phyloP scores from a whole-genome alignment of 2,329 filamentous ascomycete species.

The Pyrenophora seminiperda region DNA sequence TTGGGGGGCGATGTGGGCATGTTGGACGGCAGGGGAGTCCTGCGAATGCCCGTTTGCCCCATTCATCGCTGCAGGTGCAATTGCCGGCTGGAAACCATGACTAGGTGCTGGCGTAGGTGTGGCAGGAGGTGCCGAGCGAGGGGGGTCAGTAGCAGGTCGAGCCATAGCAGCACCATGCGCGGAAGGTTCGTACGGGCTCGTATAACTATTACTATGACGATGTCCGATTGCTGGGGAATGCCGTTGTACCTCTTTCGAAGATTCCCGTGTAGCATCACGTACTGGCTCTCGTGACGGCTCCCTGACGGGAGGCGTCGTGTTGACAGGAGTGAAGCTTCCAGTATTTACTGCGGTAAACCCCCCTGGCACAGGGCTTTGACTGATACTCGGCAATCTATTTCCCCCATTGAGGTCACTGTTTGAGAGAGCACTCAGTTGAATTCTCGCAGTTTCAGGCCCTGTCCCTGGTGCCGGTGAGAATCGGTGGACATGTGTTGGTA shows the following conservation, averaged over 20 bases:
- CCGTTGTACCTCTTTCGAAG: constrained; percentile 17
- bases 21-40: constrained; percentile 28
- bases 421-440: constrained; percentile 36
- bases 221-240: constrained; percentile 13
- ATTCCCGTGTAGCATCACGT: constrained; percentile 20
- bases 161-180: constrained; percentile 18
- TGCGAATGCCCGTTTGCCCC: constrained; percentile 21
- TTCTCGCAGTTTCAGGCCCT: constrained; percentile 28
- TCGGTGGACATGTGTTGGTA: constrained; percentile 27
- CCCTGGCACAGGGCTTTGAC: constrained; percentile 17
- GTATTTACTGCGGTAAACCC: constrained; percentile 35
- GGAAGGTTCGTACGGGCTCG: constrained; percentile 39
- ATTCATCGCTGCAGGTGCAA: constrained; percentile 21
- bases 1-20: constrained; percentile 26
- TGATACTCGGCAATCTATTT: constrained; percentile 19
- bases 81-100: constrained; percentile 20
- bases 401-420: constrained; percentile 39
- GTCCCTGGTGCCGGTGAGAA: constrained; percentile 24
- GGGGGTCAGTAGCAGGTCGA: constrained; percentile 19
- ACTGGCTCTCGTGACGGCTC: constrained; percentile 20
- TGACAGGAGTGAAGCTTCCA: constrained; percentile 33
- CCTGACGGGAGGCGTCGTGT: constrained; percentile 22
- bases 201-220: constrained; percentile 31
- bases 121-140: constrained; percentile 21
- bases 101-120: constrained; percentile 10